phyloP scores from a whole-genome alignment of 2,329 filamentous ascomycete genomes.

The Calonectria pauciramosa region DNA sequence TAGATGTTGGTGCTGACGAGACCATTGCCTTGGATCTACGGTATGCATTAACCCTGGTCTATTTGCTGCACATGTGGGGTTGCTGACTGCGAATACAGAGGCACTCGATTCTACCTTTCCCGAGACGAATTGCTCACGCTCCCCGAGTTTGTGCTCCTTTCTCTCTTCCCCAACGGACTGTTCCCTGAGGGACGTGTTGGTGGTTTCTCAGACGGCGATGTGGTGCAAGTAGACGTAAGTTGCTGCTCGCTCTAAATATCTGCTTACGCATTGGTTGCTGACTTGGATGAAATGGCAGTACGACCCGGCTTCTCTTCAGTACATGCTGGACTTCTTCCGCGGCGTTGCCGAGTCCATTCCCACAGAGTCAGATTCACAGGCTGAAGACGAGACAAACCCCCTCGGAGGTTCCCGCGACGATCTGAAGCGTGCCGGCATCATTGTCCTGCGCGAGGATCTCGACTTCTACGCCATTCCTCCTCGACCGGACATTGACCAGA shows the following conservation, averaged over 20 bases:
- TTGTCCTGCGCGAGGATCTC: constrained; percentile 94
- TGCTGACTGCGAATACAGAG: constrained; percentile 68
- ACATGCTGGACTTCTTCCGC: constrained; percentile 99
- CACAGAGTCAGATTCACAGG: constrained; percentile 73
- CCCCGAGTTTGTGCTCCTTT: constrained; percentile 96
- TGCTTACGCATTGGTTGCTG: constrained; percentile 4
- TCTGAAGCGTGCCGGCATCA: constrained; percentile 94
- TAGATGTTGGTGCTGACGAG: constrained; percentile 89
- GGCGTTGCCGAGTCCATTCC: constrained; percentile 97
- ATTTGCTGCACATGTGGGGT: not conserved
- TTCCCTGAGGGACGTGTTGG: constrained; percentile 97
- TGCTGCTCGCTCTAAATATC: not conserved
- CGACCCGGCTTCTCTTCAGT: constrained; percentile 94
- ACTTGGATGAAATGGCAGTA: constrained; percentile 73
- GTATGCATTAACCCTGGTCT: constrained; percentile 63
- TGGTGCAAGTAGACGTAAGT: constrained; percentile 97
- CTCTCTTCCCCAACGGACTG: constrained; percentile 98
- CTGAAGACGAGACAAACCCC: constrained; percentile 69
- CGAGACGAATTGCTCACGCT: constrained; percentile 95
- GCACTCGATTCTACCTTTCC: constrained; percentile 92
- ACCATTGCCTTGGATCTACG: constrained; percentile 95
- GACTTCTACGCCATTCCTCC: constrained; percentile 98
- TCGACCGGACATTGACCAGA: constrained; percentile 82
- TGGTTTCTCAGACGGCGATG: constrained; percentile 90
- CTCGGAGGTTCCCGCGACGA: constrained; percentile 79